A percentile compares a stretch with the other conserved stretches of the same genome.
Conservation (phyloP, 2,329 filamentous ascomycete species). For the Xylaria sp. region DNA sequence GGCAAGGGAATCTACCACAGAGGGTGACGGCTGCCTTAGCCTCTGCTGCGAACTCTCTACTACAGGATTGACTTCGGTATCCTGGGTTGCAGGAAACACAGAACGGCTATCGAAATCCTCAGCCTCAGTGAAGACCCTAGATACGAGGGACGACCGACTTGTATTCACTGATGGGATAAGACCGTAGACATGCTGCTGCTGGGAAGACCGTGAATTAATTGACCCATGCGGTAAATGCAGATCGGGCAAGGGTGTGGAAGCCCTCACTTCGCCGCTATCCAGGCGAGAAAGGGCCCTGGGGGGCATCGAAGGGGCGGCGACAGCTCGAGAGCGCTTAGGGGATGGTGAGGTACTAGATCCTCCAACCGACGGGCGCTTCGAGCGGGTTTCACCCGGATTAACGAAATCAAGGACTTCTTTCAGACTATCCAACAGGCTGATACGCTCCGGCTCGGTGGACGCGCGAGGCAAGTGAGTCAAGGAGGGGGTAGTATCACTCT, state of each 20-base stretch:
- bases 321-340: constrained; percentile 41
- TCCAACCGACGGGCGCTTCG: constrained; percentile 46
- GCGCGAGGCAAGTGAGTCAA: constrained; percentile 40
- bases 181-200: constrained; percentile 31
- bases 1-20: constrained; percentile 40
- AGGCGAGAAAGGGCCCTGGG: constrained; percentile 42
- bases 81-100: constrained; percentile 40
- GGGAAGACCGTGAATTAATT: constrained; percentile 17
- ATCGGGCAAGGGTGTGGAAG: constrained; percentile 40
- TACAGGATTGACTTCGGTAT: constrained; percentile 52
- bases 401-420: constrained; percentile 41
- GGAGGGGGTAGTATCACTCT: constrained; percentile 40
- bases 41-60: constrained; percentile 44
- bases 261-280: constrained; percentile 41
- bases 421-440: constrained; percentile 41
- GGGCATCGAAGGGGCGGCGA: constrained; percentile 32
- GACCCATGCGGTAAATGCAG: constrained; percentile 23
- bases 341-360: constrained; percentile 34
- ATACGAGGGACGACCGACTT: constrained; percentile 49
- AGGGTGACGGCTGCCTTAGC: constrained; percentile 34
- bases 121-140: constrained; percentile 51
- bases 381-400: constrained; percentile 30
- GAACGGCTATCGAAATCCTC: constrained; percentile 34
- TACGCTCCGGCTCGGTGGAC: constrained; percentile 44
- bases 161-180: constrained; percentile 48